These are phyloP conservation scores for Cymbopogon flexuosus DNA, from an alignment of 202 grass and related monocot species.

Conservation along the genomic window DNA sequence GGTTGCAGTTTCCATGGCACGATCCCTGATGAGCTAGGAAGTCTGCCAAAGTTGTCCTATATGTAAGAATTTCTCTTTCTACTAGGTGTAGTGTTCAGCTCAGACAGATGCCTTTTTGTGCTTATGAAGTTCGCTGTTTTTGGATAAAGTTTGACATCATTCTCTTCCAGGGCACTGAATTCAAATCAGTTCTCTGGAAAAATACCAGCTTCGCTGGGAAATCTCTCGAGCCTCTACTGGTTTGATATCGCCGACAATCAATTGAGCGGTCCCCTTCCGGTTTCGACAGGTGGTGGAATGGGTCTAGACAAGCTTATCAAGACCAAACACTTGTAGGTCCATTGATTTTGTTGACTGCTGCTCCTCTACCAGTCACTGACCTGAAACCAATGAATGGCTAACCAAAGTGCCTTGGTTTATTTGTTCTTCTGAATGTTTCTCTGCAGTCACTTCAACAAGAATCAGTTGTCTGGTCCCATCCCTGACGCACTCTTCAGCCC, in stretches of 20 bases:
- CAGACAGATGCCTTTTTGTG: conserved; percentile 4
- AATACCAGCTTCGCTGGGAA: conserved; percentile 76
- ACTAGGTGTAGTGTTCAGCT: not conserved
- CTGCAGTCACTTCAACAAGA: conserved; percentile 87
- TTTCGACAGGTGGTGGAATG: conserved; percentile 49
- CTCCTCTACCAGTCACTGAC: not conserved
- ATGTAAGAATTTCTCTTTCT: conserved; percentile 47
- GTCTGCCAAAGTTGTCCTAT: conserved; percentile 50
- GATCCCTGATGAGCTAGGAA: conserved; percentile 71
- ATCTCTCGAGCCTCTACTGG: conserved; percentile 78
- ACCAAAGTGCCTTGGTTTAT: not conserved
- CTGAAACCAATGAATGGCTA: not conserved
- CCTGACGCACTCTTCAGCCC: conserved; percentile 77
- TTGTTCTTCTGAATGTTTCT: conserved; percentile 32
- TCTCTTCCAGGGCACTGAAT: conserved; percentile 66
- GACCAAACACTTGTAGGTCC: conserved; percentile 83
- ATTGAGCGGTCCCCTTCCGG: conserved; percentile 57
- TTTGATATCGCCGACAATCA: conserved; percentile 81
- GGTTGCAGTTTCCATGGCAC: conserved; percentile 78
- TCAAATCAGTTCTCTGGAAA: conserved; percentile 74
- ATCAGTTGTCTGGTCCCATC: conserved; percentile 73
- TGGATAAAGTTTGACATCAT: not conserved
- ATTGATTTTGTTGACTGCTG: not conserved
- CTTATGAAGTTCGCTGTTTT: not conserved
- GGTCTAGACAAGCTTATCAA: conserved; percentile 73